Conservation (phyloP, 1,284 basidiomycete species). For the Ustilago vetiveriae region DNA sequence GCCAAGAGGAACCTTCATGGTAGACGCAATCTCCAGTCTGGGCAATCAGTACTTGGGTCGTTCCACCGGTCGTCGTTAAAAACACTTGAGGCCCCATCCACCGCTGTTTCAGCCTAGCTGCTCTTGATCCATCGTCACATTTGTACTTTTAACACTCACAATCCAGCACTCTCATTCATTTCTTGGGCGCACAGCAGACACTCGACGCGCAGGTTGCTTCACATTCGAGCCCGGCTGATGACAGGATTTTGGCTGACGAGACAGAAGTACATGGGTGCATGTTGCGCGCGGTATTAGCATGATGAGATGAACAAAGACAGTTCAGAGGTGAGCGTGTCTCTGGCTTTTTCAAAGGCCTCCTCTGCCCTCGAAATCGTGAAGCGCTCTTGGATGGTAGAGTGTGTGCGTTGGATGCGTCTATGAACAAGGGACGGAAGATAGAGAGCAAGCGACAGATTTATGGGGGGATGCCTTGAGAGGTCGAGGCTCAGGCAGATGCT, state of each 20-base stretch:
- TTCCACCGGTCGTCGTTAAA: constrained; percentile 26
- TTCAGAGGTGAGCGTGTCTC: no score
- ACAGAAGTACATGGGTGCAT: constrained; percentile 19
- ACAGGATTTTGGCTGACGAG: no score
- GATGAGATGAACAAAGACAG: no score
- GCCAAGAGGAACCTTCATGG: constrained; percentile 46
- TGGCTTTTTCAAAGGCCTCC: background rate
- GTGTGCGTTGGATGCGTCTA: background rate
- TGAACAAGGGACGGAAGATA: background rate
- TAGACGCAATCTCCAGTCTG: constrained; percentile 41
- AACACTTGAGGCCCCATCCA: no score
- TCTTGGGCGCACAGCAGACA: background rate
- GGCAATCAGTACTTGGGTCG: constrained; percentile 46
- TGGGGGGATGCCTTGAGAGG: background rate
- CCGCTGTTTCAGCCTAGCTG: no score
- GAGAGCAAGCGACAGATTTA: background rate
- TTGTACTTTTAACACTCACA: constrained; percentile 19
- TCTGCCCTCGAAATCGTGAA: no score
- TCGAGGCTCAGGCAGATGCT: constrained; percentile 19
- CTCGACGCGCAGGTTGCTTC: no score
- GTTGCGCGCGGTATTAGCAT: constrained; percentile 29
- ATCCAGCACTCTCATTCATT: no score
- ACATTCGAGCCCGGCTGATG: no score
- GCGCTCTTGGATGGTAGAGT: no score
- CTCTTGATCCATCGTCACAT: no score